These are phyloP conservation scores for Flaveria sonorensis DNA, from an alignment of 129 eudicot genomes.

Conservation along the genomic window DNA sequence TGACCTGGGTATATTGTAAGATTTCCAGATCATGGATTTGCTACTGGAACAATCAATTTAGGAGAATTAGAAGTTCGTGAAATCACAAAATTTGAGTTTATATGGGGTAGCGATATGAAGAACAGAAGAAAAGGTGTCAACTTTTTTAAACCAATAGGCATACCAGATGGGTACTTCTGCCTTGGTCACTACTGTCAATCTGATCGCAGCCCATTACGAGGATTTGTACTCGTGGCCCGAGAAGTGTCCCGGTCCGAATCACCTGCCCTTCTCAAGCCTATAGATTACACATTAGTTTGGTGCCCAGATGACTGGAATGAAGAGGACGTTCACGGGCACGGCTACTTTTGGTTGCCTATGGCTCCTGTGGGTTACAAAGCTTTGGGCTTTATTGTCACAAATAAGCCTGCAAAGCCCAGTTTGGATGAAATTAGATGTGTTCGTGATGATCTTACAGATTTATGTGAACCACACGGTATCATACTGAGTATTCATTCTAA, in stretches of 20 bases:
- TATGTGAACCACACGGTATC: slow-evolving; percentile 52
- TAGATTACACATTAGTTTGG: slow-evolving; percentile 79
- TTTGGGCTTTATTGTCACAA: slow-evolving; percentile 80
- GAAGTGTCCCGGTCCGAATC: slow-evolving; percentile 31
- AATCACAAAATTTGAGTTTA: slow-evolving; percentile 67
- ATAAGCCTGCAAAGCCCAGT: slow-evolving; percentile 63
- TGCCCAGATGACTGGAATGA: slow-evolving; percentile 66
- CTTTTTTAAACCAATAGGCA: slow-evolving; percentile 71
- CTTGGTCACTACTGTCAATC: slow-evolving; percentile 84
- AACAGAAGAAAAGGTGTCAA: slow-evolving; percentile 54
- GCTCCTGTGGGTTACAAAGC: slow-evolving; percentile 89
- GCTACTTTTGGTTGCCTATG: slow-evolving; percentile 85
- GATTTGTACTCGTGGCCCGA: slow-evolving; percentile 76
- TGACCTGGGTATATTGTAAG: slow-evolving; percentile 17
- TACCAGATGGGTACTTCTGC: slow-evolving; percentile 70
- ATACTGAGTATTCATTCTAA: slow-evolving; percentile 38
- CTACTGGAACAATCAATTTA: slow-evolving; percentile 54
- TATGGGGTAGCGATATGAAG: slow-evolving; percentile 59
- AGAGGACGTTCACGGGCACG: slow-evolving; percentile 48
- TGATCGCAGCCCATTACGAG: slow-evolving; percentile 57
- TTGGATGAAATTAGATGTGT: slow-evolving; percentile 74
- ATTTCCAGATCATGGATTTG: slow-evolving; percentile 76
- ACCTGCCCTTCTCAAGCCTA: slow-evolving; percentile 72
- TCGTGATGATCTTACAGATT: slow-evolving; percentile 73
- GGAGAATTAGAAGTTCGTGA: slow-evolving; percentile 87